Conservation (phyloP, 176 grass and related monocot species). For the Tillandsia fasciculata region DNA sequence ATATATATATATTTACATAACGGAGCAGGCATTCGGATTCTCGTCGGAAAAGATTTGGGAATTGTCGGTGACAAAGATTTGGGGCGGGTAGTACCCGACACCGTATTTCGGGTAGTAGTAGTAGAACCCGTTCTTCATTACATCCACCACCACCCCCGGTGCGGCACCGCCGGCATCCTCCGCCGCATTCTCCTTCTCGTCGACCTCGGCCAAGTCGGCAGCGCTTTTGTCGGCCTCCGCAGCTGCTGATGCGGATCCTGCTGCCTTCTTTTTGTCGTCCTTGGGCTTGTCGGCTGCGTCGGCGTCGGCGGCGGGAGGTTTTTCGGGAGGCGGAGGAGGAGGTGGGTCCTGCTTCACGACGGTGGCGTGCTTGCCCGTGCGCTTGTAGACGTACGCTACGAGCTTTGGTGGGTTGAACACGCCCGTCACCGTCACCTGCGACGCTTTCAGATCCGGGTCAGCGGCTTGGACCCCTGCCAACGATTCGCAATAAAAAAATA, state of each 20-base stretch:
- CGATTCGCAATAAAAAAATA: too few species aligned
- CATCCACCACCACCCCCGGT: slow-evolving; percentile 18
- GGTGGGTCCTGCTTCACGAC: slow-evolving; percentile 50
- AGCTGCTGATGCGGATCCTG: background rate
- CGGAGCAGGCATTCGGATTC: slow-evolving; percentile 70
- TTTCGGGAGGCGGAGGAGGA: too few species aligned
- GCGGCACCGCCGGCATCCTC: slow-evolving; percentile 9
- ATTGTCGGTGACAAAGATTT: slow-evolving; percentile 20
- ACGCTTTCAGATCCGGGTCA: slow-evolving; percentile 43
- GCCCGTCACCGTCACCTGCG: slow-evolving; percentile 67
- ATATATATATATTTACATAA: slow-evolving; percentile 27
- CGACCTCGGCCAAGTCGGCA: slow-evolving; percentile 12
- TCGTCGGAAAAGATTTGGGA: slow-evolving; percentile 25
- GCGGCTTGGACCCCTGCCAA: slow-evolving; percentile 64
- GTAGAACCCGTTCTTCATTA: slow-evolving; percentile 24
- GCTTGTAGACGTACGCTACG: slow-evolving; percentile 66
- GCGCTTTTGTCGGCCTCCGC: slow-evolving; percentile 5
- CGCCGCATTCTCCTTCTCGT: slow-evolving; percentile 29
- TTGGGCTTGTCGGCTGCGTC: too few species aligned
- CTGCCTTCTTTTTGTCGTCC: too few species aligned
- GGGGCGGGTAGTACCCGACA: slow-evolving; percentile 39
- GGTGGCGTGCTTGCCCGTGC: slow-evolving; percentile 78
- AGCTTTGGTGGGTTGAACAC: slow-evolving; percentile 53
- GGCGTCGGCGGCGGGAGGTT: too few species aligned
- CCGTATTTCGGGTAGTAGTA: slow-evolving; percentile 51